A percentile compares a stretch with the other conserved stretches of the same genome.
phyloP scores from a whole-genome alignment of 192 early-diverging fungal species.

The Ambispora gerdemannii region DNA sequence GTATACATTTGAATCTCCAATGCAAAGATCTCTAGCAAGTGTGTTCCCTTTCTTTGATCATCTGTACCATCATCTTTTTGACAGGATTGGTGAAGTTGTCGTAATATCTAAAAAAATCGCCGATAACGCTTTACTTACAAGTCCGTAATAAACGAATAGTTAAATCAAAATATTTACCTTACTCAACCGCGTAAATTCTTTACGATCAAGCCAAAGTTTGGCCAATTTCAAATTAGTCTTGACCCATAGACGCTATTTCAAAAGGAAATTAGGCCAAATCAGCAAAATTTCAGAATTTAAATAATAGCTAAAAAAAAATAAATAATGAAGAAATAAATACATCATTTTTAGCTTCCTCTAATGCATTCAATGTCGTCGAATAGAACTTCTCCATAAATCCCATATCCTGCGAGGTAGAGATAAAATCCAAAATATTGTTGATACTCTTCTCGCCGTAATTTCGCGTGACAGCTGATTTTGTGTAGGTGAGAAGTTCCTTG shows the following conservation, averaged over 20 bases:
- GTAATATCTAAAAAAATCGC: slow-evolving; percentile 60
- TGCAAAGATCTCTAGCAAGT: slow-evolving; percentile 89
- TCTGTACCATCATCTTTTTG: slow-evolving; percentile 79
- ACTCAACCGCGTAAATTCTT: slow-evolving; percentile 68
- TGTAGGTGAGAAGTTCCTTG: slow-evolving; percentile 68
- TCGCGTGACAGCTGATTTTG: slow-evolving; percentile 72
- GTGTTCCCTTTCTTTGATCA: slow-evolving; percentile 89
- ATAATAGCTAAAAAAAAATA: slow-evolving; percentile 4
- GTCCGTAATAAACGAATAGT: no score
- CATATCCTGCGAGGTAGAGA: slow-evolving; percentile 74
- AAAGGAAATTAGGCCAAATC: background rate
- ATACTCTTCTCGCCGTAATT: slow-evolving; percentile 90
- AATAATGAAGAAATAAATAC: slow-evolving; percentile 42
- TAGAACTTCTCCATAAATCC: slow-evolving; percentile 82
- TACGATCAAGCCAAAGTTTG: slow-evolving; percentile 77
- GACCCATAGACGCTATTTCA: slow-evolving; percentile 67
- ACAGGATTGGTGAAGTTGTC: slow-evolving; percentile 68
- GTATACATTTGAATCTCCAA: slow-evolving; percentile 97
- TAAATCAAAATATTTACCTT: slow-evolving; percentile 47
- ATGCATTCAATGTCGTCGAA: slow-evolving; percentile 63
- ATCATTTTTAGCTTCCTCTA: slow-evolving; percentile 82
- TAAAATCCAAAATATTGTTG: slow-evolving; percentile 84
- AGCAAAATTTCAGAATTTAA: background rate
- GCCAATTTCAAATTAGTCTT: slow-evolving; percentile 87
- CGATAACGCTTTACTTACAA: no score